These are phyloP conservation scores for Vigna radiata DNA, from an alignment of 306 rosid genomes.

Conservation along the genomic window DNA sequence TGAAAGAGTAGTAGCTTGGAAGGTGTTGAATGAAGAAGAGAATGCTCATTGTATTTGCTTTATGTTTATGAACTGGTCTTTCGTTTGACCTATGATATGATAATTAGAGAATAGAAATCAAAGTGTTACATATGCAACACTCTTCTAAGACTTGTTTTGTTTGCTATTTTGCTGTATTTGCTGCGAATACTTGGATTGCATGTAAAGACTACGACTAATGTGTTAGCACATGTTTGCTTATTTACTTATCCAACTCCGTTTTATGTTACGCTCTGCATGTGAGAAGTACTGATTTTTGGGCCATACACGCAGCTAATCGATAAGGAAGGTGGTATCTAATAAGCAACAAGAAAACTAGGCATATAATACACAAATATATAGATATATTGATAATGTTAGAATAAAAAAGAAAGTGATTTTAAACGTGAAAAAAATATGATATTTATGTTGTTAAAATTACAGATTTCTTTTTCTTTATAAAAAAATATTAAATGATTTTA, in stretches of 20 bases:
- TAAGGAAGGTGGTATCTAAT: too few relatives aligned
- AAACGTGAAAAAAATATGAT: too few relatives aligned
- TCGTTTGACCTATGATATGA: conserved; percentile 77
- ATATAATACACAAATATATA: too few relatives aligned
- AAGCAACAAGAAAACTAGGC: too few relatives aligned
- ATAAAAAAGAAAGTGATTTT: too few relatives aligned
- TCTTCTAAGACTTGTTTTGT: conserved; percentile 35
- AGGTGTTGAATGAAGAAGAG: conserved; percentile 97
- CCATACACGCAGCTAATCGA: neutral
- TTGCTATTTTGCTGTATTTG: conserved; percentile 37
- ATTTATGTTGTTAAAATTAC: too few relatives aligned
- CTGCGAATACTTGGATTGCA: conserved; percentile 36
- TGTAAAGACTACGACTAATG: conserved; percentile 36
- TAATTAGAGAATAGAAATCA: conserved; percentile 22
- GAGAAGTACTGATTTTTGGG: neutral
- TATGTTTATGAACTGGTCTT: conserved; percentile 98
- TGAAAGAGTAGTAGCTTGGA: conserved; percentile 98
- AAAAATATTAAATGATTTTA: too few relatives aligned
- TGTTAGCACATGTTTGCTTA: conserved; percentile 12
- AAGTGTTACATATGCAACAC: conserved; percentile 13
- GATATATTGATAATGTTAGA: too few relatives aligned
- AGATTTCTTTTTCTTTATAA: too few relatives aligned
- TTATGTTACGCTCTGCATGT: neutral
- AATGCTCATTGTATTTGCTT: conserved; percentile 95
- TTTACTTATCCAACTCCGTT: neutral